Evolutionary conservation across 495 filamentous ascomycete species (phyloP), one percentile per base, ranked within the genome.

Genomic region (Podospora appendiculata): DNA sequence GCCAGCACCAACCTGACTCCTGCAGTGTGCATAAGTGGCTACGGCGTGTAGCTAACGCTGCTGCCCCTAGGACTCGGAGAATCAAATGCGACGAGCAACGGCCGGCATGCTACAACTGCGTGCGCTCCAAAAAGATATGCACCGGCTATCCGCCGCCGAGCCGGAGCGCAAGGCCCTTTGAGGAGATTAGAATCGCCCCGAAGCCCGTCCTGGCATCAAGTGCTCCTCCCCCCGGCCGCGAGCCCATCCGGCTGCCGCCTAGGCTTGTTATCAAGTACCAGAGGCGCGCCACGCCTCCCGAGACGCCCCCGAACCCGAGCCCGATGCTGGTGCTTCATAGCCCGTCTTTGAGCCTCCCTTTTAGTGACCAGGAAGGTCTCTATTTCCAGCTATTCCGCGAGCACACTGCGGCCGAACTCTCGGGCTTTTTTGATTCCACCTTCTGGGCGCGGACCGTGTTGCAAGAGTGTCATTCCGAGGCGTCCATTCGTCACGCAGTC

Each of bases 1-100:
- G 76, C 11, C 25, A 25, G 25, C 25, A 25, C 25, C 25, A 25
- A 25, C 25, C 25, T 25, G 25, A 25, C 25, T 25, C 25, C 25
- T 25, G 25, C 25, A 2, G 25, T 25, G 25, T 25, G 25, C 25
- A 25, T 25, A 25, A 25, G 25, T 25, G 25, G 25, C 52, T 46
- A 36, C 32, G 47, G 8, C 40, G 16, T 45, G 47, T 43, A 34
- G 50, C 53, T 53, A 51, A 52, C 52, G 33, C 38, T 45, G 32
- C 41, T 39, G 49, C 52, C 49, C 56, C 18, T 51, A 85, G 82
- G 58, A 76, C 75, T 45, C 73, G 83, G 41, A 74, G 76, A 56
- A 82, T 87, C 32, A 85, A 86, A 67, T 87, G 83, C 66, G 83
- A 81, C 63, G 83, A 87, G 62, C 71, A 70, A 52, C 80, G 78